Conservation (phyloP, 2,329 filamentous ascomycete genomes). For the Colletotrichum cuscutae region DNA sequence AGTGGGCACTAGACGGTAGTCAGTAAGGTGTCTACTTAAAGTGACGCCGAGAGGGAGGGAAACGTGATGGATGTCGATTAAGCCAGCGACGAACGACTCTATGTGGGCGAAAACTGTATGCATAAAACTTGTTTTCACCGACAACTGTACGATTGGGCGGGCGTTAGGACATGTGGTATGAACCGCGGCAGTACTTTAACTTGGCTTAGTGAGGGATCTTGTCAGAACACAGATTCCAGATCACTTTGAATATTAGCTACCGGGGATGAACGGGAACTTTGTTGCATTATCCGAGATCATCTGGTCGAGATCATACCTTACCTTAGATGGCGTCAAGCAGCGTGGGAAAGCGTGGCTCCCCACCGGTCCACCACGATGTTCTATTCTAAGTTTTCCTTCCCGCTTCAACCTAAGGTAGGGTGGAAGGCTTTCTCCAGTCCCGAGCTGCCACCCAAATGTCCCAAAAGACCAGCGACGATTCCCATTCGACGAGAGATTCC, state of each 20-base stretch:
- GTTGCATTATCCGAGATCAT: not conserved
- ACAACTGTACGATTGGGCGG: slow-evolving; percentile 18
- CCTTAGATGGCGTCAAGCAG: not conserved
- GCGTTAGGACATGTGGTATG: slow-evolving; percentile 13
- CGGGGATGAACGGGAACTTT: not conserved
- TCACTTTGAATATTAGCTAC: not conserved
- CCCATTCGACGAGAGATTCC: not conserved
- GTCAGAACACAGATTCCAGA: slow-evolving; percentile 21
- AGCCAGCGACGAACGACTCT: not conserved
- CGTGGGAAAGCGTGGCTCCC: slow-evolving; percentile 11
- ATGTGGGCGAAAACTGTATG: not conserved
- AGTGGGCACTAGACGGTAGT: slow-evolving; percentile 46
- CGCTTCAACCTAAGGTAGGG: not conserved
- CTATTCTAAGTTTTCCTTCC: slow-evolving; percentile 29
- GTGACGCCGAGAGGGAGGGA: not conserved
- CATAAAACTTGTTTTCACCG: slow-evolving; percentile 4
- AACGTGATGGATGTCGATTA: not conserved
- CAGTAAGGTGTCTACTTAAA: not conserved
- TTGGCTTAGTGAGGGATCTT: slow-evolving; percentile 4
- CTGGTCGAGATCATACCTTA: not conserved
- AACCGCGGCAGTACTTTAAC: slow-evolving; percentile 1
- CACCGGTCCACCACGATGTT: not conserved
- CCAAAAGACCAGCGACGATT: not conserved
- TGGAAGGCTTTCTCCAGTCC: not conserved
- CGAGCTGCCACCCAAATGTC: not conserved